Evolutionary conservation across 2,329 filamentous ascomycete species (phyloP).

Genomic region (Raffaelea deltoideospora): DNA sequence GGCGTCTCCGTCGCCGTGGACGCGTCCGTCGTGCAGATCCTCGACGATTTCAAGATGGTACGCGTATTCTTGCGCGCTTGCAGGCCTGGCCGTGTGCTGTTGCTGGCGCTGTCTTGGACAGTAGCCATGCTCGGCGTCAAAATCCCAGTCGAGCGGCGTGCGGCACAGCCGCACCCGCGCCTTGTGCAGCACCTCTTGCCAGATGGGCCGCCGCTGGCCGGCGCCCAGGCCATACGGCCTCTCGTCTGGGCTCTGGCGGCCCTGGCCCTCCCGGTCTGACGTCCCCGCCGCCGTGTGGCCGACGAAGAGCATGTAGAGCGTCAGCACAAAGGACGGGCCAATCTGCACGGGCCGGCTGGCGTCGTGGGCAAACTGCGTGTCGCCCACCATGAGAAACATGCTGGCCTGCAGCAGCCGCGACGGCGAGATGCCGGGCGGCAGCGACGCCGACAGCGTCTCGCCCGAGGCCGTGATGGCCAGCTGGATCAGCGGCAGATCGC

Average conservation of each 20-base stretch:
- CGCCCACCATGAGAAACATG: conserved; percentile 74
- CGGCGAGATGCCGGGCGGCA: conserved; percentile 74
- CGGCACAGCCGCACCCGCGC: conserved; percentile 67
- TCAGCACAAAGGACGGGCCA: conserved; percentile 72
- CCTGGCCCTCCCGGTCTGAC: too few relatives aligned
- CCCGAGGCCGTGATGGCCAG: conserved; percentile 90
- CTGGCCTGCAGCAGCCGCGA: conserved; percentile 86
- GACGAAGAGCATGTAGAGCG: conserved; percentile 88
- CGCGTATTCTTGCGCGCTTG: conserved; percentile 45
- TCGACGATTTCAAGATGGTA: conserved; percentile 76
- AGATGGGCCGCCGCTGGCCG: conserved; percentile 54
- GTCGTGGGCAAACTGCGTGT: conserved; percentile 61
- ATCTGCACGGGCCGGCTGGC: conserved; percentile 58
- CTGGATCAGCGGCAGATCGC: conserved; percentile 81
- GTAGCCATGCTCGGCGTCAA: conserved; percentile 22
- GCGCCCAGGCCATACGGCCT: conserved; percentile 28
- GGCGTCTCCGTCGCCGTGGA: conserved; percentile 27
- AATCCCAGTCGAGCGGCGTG: conserved; percentile 40
- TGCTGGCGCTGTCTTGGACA: conserved; percentile 13
- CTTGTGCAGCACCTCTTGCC: conserved; percentile 96
- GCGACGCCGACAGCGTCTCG: conserved; percentile 63
- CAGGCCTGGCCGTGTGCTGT: conserved; percentile 62
- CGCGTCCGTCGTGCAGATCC: conserved; percentile 49
- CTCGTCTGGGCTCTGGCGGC: conserved; percentile 30
- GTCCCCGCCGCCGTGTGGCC: conserved; percentile 38